Conservation (phyloP, 129 eudicot species). For the Centella asiatica region DNA sequence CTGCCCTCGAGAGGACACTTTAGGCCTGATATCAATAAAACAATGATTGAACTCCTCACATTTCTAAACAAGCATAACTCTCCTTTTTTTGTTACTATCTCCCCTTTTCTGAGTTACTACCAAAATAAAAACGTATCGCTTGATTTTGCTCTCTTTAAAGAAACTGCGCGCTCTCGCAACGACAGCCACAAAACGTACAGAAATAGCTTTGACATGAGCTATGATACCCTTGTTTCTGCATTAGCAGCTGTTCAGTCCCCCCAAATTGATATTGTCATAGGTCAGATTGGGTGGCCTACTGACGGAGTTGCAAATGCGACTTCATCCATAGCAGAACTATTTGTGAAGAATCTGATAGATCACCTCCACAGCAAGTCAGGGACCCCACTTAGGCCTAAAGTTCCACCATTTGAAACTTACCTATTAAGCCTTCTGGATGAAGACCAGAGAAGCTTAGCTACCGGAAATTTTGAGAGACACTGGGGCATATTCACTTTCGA, state of each 20-base stretch:
- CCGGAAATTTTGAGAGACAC: constrained; percentile 66
- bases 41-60: constrained; percentile 67
- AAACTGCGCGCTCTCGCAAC: constrained; percentile 52
- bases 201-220: constrained; percentile 60
- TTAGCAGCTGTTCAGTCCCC: constrained; percentile 56
- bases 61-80: constrained; percentile 60
- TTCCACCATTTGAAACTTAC: constrained; percentile 48
- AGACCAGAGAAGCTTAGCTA: constrained; percentile 46
- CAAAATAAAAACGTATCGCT: constrained; percentile 70
- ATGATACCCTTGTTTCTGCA: constrained; percentile 56
- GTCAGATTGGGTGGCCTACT: constrained; percentile 96
- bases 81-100: constrained; percentile 65
- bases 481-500: constrained; percentile 93
- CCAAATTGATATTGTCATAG: constrained; percentile 44
- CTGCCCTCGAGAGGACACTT: constrained; percentile 65
- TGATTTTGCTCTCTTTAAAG: constrained; percentile 61
- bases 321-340: constrained; percentile 45
- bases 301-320: constrained; percentile 89
- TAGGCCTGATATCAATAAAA: constrained; percentile 66
- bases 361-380: constrained; percentile 42
- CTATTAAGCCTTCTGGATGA: constrained; percentile 68
- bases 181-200: constrained; percentile 51
- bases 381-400: constrained; percentile 53
- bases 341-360: constrained; percentile 49
- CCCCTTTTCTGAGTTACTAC: constrained; percentile 63